Evolutionary conservation across 2,329 filamentous ascomycete species (phyloP).

Genomic region (Ambrosiella beaveri): DNA sequence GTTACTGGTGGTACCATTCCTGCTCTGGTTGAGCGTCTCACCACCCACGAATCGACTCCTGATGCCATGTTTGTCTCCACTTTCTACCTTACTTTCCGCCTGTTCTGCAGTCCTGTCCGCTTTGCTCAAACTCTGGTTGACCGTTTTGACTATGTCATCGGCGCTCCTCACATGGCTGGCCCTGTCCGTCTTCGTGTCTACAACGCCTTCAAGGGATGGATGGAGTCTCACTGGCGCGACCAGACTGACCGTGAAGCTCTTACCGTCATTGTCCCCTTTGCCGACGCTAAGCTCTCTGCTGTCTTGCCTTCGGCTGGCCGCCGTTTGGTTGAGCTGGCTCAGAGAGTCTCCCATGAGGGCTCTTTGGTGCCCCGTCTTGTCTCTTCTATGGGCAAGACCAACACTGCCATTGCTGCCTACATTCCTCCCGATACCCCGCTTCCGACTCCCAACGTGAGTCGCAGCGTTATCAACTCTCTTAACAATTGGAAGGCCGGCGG

Average conservation of each 20-base stretch:
- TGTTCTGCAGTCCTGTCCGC: slow-evolving; percentile 68
- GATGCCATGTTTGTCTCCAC: slow-evolving; percentile 84
- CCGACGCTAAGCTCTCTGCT: slow-evolving; percentile 49
- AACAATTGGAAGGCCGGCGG: slow-evolving; percentile 58
- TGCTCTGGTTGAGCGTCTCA: slow-evolving; percentile 85
- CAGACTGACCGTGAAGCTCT: slow-evolving; percentile 64
- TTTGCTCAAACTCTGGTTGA: slow-evolving; percentile 73
- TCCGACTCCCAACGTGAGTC: slow-evolving; percentile 53
- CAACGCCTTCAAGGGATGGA: slow-evolving; percentile 93
- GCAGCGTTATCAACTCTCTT: slow-evolving; percentile 57
- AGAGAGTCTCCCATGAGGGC: slow-evolving; percentile 58
- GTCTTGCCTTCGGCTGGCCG: slow-evolving; percentile 62
- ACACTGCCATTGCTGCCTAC: slow-evolving; percentile 49
- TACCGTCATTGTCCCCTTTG: slow-evolving; percentile 61
- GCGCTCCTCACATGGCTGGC: slow-evolving; percentile 53
- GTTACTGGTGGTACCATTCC: slow-evolving; percentile 83
- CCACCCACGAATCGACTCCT: slow-evolving; percentile 80
- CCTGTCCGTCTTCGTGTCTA: slow-evolving; percentile 83
- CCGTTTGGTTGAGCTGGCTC: slow-evolving; percentile 61
- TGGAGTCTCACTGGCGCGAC: slow-evolving; percentile 87
- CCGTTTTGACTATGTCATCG: slow-evolving; percentile 79
- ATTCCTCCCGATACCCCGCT: slow-evolving; percentile 54
- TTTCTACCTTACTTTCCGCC: slow-evolving; percentile 89
- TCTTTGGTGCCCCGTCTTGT: slow-evolving; percentile 67
- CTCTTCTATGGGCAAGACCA: slow-evolving; percentile 78